Evolutionary conservation across 441 rosid genomes (phyloP).

Genomic region (Gossypium schwendimanii): DNA sequence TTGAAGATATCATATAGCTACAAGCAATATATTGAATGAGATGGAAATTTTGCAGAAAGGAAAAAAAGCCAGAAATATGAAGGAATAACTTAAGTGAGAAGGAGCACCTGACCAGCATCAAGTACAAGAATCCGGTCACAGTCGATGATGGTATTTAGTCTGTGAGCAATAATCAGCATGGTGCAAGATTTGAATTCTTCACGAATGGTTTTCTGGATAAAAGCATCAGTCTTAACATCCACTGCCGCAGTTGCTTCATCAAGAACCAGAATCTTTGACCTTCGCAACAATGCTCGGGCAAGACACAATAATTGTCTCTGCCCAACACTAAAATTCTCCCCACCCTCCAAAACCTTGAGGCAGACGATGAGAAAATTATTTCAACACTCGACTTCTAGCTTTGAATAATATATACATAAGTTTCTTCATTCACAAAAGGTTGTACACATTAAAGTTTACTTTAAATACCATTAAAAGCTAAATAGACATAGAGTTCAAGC

Average conservation of each 20-base stretch:
- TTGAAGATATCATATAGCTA: neutral
- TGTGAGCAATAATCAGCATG: constrained; percentile 79
- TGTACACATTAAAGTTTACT: neutral
- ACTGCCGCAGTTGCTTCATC: constrained; percentile 99
- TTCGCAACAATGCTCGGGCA: constrained; percentile 76
- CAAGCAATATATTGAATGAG: neutral
- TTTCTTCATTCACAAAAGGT: neutral
- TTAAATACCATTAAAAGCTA: neutral
- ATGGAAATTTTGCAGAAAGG: neutral
- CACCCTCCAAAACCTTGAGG: constrained; percentile 76
- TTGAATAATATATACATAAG: neutral
- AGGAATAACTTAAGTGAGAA: constrained; percentile 1
- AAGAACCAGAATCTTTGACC: constrained; percentile 90
- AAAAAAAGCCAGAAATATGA: neutral
- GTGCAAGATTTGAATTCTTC: constrained; percentile 87
- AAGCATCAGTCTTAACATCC: constrained; percentile 88
- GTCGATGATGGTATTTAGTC: constrained; percentile 82
- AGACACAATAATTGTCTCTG: constrained; percentile 95
- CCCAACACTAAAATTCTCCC: constrained; percentile 96
- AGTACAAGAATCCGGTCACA: constrained; percentile 81
- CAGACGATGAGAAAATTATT: neutral
- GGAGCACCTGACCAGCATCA: constrained; percentile 76
- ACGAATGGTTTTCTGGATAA: constrained; percentile 82
- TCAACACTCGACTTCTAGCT: neutral
- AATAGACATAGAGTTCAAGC: neutral